Evolutionary conservation across 2,329 filamentous ascomycete species (phyloP).

Genomic region (Sporothrix sp.): DNA sequence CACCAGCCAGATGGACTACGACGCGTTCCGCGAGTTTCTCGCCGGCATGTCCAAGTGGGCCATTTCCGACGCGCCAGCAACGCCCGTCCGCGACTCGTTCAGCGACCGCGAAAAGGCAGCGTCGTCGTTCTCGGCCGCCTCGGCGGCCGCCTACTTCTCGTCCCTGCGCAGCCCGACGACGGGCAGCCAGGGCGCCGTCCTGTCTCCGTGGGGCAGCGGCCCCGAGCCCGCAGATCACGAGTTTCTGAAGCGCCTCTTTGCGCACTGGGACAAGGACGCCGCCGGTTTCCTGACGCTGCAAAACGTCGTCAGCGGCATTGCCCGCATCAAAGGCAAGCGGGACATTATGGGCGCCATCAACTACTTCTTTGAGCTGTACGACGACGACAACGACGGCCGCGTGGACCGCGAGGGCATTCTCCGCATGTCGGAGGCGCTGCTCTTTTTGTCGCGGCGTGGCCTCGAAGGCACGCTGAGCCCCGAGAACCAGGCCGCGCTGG

Average conservation of each 20-base stretch:
- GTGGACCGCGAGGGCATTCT: constrained; percentile 94
- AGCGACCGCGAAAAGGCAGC: constrained; percentile 43
- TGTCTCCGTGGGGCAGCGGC: constrained; percentile 46
- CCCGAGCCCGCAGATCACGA: constrained; percentile 81
- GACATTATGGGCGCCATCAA: constrained; percentile 98
- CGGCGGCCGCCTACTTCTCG: constrained; percentile 43
- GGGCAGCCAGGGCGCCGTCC: constrained; percentile 20
- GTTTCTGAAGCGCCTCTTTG: constrained; percentile 81
- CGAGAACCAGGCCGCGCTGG: constrained; percentile 47
- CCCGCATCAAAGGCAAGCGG: constrained; percentile 80
- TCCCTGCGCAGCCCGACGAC: constrained; percentile 48
- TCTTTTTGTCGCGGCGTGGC: constrained; percentile 85
- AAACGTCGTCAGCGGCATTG: constrained; percentile 84
- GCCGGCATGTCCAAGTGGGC: constrained; percentile 89
- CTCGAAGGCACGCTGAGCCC: constrained; percentile 65
- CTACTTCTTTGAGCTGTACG: constrained; percentile 96
- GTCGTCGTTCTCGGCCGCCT: constrained; percentile 43
- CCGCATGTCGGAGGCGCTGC: constrained; percentile 82
- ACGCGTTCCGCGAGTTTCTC: constrained; percentile 88
- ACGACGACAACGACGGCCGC: constrained; percentile 81
- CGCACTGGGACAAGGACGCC: constrained; percentile 74
- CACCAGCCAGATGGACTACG: constrained; percentile 92
- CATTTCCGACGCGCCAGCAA: constrained; percentile 69
- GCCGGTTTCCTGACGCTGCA: constrained; percentile 74
- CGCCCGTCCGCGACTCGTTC: constrained; percentile 38